phyloP scores from a whole-genome alignment of 192 early-diverging fungal species.

The Backusella liffmaniae region DNA sequence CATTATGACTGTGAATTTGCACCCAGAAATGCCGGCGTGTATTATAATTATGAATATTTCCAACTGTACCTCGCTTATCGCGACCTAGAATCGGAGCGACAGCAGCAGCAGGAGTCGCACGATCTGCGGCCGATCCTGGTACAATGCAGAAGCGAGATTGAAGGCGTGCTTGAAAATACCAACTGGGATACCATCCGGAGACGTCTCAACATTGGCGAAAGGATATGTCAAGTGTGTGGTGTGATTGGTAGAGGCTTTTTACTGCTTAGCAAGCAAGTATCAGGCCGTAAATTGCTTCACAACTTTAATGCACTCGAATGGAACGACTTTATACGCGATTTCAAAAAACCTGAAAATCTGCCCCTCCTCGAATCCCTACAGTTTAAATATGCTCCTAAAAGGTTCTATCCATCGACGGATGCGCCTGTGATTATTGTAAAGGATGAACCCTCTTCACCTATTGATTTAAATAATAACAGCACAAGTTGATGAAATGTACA shows the following conservation, averaged over 20 bases:
- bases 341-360: slow-evolving; percentile 20
- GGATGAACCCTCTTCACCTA: background rate
- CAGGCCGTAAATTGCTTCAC: slow-evolving; percentile 34
- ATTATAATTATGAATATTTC: slow-evolving; percentile 35
- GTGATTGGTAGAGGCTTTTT: slow-evolving; percentile 29
- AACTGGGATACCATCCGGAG: slow-evolving; percentile 38
- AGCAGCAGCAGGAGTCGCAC: slow-evolving; percentile 5
- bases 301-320: slow-evolving; percentile 34
- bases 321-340: slow-evolving; percentile 23
- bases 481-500: background rate
- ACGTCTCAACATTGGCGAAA: slow-evolving; percentile 34
- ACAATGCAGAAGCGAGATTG: slow-evolving; percentile 32
- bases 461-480: background rate
- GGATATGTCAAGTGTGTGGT: slow-evolving; percentile 26
- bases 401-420: background rate
- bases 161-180: slow-evolving; percentile 25
- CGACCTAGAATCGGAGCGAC: slow-evolving; percentile 25
- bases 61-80: slow-evolving; percentile 32
- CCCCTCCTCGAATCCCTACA: slow-evolving; percentile 15
- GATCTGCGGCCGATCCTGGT: slow-evolving; percentile 24
- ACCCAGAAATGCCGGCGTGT: slow-evolving; percentile 35
- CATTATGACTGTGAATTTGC: slow-evolving; percentile 37
- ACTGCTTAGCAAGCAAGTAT: slow-evolving; percentile 27
- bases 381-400: slow-evolving; percentile 17
- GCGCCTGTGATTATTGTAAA: background rate